Percentiles rank a stretch among this genome's conserved stretches.
Evolutionary conservation across 176 grass and related monocot species (phyloP).

Genomic region (Metroxylon sagu): DNA sequence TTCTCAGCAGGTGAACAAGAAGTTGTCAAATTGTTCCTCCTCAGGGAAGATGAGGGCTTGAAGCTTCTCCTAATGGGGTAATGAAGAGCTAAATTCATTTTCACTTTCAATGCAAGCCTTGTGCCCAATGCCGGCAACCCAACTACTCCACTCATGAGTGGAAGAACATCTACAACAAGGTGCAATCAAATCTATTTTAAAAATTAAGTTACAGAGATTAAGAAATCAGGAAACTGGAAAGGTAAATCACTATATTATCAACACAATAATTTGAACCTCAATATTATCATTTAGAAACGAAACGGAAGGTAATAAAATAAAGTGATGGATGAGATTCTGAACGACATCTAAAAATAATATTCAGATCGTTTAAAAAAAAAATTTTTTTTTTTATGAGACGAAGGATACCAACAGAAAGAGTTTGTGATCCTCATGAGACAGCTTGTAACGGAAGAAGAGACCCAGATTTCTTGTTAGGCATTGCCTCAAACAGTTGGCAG

Average conservation of each 20-base stretch:
- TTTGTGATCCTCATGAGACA: too few species aligned
- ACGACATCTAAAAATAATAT: too few species aligned
- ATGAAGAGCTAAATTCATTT: slow-evolving; percentile 13
- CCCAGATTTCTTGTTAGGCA: not conserved
- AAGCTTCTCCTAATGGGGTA: not conserved
- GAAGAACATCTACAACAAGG: slow-evolving; percentile 7
- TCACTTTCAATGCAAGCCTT: slow-evolving; percentile 6
- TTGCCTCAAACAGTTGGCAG: slow-evolving; percentile 2
- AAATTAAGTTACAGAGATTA: not conserved
- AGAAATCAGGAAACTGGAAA: not conserved
- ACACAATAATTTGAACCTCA: too few species aligned
- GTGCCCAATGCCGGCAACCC: not conserved
- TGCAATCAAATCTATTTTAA: not conserved
- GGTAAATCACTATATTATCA: too few species aligned
- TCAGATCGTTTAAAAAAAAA: too few species aligned
- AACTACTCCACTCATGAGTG: slow-evolving; percentile 20
- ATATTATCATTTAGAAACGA: too few species aligned
- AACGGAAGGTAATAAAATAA: too few species aligned
- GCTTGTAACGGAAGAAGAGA: not conserved
- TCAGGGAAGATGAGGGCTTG: not conserved
- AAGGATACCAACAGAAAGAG: not conserved
- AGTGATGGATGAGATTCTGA: too few species aligned
- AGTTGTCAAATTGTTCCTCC: slow-evolving; percentile 2
- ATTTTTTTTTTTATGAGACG: too few species aligned
- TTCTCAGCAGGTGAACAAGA: not conserved